phyloP scores from a whole-genome alignment of 768 basidiomycete genomes.

The Serendipita sp. region DNA sequence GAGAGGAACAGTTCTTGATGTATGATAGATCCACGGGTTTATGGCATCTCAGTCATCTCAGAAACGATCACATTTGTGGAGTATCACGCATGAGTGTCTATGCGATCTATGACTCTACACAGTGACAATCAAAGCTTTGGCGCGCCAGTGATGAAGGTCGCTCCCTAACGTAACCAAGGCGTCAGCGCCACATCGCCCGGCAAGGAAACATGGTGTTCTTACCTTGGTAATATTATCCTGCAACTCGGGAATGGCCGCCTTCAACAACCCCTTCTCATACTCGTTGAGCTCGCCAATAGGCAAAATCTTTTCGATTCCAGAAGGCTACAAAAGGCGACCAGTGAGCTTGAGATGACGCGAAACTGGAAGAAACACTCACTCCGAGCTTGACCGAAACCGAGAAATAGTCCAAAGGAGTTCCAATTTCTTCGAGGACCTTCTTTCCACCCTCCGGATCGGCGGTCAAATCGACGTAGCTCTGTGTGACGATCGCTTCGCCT shows the following conservation, averaged over 20 bases:
- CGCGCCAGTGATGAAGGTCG: slow-evolving; percentile 10
- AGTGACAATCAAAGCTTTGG: slow-evolving; percentile 9
- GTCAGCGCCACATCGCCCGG: background rate
- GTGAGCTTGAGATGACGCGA: background rate
- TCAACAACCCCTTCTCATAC: slow-evolving; percentile 60
- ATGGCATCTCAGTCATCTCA: too few species aligned
- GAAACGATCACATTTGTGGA: too few species aligned
- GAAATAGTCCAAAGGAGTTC: slow-evolving; percentile 69
- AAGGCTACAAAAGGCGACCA: slow-evolving; percentile 30
- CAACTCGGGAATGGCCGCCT: slow-evolving; percentile 71
- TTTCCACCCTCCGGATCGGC: slow-evolving; percentile 57
- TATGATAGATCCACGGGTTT: background rate
- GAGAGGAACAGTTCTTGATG: slow-evolving; percentile 63
- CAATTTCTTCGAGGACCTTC: slow-evolving; percentile 67
- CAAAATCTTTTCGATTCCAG: slow-evolving; percentile 70
- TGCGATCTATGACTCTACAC: too few species aligned
- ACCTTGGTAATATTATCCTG: slow-evolving; percentile 44
- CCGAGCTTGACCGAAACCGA: slow-evolving; percentile 80
- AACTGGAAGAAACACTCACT: slow-evolving; percentile 26
- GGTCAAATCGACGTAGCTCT: slow-evolving; percentile 67
- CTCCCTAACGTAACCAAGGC: slow-evolving; percentile 8
- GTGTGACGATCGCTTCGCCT: slow-evolving; percentile 72
- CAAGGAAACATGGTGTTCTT: background rate
- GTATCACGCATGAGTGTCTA: too few species aligned
- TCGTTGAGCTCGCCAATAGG: slow-evolving; percentile 61